A percentile compares a stretch with the other conserved stretches of the same genome.
phyloP scores from a whole-genome alignment of 352 stramenopile genomes.

The Pythium grandisporangium region DNA sequence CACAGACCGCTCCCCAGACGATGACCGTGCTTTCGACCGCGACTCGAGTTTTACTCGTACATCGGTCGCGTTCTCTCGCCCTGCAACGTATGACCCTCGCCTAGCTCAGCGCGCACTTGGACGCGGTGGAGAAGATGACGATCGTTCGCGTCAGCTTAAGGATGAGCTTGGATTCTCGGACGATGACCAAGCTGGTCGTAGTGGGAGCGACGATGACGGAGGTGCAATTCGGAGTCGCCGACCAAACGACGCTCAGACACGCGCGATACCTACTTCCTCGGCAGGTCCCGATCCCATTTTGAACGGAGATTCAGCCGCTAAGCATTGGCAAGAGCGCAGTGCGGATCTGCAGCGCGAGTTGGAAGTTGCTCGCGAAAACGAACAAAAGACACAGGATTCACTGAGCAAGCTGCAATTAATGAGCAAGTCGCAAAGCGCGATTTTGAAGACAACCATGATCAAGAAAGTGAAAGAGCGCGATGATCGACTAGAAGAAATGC shows the following conservation, averaged over 20 bases:
- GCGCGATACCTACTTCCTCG: no score
- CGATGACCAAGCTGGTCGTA: conserved; percentile 22
- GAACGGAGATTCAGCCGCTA: background rate
- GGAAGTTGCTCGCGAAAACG: conserved; percentile 40
- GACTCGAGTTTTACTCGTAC: background rate
- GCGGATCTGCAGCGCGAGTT: conserved; percentile 56
- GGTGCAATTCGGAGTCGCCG: background rate
- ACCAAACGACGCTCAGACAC: conserved; percentile 8
- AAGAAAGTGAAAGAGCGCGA: conserved; percentile 75
- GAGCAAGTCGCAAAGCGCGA: conserved; percentile 79
- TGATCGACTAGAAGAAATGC: conserved; percentile 51
- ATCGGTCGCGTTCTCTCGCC: conserved; percentile 63
- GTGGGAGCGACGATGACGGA: conserved; percentile 7
- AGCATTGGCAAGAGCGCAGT: conserved; percentile 23
- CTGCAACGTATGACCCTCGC: conserved; percentile 72
- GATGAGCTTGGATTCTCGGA: conserved; percentile 75
- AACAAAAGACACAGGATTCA: conserved; percentile 71
- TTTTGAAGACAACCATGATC: conserved; percentile 76
- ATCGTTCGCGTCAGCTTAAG: conserved; percentile 63
- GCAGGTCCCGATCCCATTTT: background rate
- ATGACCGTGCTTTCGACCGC: background rate
- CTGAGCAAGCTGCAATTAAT: conserved; percentile 73
- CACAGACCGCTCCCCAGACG: background rate
- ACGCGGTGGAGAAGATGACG: conserved; percentile 28
- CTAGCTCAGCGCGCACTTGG: conserved; percentile 51